Evolutionary conservation across 495 filamentous ascomycete genomes (phyloP).

Genomic region (Neurospora sp.): DNA sequence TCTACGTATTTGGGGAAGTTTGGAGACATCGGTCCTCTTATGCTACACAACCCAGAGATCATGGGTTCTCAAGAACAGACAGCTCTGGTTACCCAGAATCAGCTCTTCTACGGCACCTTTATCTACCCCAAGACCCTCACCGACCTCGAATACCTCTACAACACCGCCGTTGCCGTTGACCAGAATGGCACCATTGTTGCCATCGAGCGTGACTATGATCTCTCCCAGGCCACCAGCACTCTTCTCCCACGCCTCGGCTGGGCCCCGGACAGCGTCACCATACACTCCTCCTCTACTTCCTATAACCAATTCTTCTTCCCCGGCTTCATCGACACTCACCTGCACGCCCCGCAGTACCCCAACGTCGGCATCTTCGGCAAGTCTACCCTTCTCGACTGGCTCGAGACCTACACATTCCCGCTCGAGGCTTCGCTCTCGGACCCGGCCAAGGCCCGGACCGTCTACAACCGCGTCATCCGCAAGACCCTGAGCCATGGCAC

Average conservation of each 20-base stretch:
- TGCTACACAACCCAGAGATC: not conserved
- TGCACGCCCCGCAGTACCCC: conserved; percentile 89
- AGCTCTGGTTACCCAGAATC: conserved; percentile 10
- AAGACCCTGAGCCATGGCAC: conserved; percentile 83
- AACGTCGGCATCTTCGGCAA: conserved; percentile 88
- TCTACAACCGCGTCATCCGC: conserved; percentile 66
- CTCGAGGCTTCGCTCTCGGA: conserved; percentile 62
- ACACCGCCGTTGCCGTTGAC: conserved; percentile 59
- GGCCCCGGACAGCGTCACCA: conserved; percentile 25
- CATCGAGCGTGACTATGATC: conserved; percentile 29
- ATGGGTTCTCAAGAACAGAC: not conserved
- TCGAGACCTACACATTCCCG: conserved; percentile 91
- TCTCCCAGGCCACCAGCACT: conserved; percentile 12
- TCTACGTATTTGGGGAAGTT: not conserved
- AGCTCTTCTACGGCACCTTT: conserved; percentile 44
- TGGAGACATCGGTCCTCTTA: not conserved
- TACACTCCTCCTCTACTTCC: conserved; percentile 16
- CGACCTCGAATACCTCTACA: conserved; percentile 46
- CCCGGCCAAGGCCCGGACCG: conserved; percentile 37
- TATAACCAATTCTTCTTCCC: conserved; percentile 78
- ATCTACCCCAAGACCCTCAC: conserved; percentile 46
- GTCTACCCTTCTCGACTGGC: conserved; percentile 81
- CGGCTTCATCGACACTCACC: conserved; percentile 91
- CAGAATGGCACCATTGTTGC: conserved; percentile 54
- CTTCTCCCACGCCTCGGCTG: conserved; percentile 27